Evolutionary conservation across 2,329 filamentous ascomycete species (phyloP).

Genomic region (Penicillium aurantiogriseum): DNA sequence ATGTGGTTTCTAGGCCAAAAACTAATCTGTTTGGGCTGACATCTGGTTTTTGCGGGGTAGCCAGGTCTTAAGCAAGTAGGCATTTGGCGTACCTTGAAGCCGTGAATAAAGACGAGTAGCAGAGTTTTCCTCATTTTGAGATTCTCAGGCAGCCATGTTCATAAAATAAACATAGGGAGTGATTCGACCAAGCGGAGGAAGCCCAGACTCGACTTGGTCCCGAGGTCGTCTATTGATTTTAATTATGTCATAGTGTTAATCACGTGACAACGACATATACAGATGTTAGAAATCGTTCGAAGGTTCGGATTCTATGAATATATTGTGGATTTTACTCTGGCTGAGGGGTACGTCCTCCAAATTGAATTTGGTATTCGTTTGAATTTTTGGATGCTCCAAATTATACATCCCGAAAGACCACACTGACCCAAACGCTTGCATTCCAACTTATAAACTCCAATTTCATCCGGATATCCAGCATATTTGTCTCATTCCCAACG

Average conservation of each 20-base stretch:
- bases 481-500: slow-evolving; percentile 7
- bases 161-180: background rate
- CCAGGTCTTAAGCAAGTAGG: background rate
- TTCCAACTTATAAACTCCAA: slow-evolving; percentile 3
- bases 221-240: background rate
- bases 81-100: slow-evolving; percentile 44
- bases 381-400: background rate
- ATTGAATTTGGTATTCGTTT: background rate
- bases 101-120: slow-evolving; percentile 50
- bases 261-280: background rate
- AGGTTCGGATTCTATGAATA: too few species aligned
- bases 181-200: background rate
- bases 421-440: background rate
- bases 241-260: background rate
- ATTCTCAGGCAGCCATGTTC: background rate
- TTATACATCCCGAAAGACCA: background rate
- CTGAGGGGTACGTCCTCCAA: background rate
- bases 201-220: too few species aligned
- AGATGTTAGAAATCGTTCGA: background rate
- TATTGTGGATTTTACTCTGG: background rate
- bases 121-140: slow-evolving; percentile 46
- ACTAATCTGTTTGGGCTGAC: background rate
- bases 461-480: background rate
- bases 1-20: background rate
- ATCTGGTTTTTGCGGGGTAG: slow-evolving; percentile 4